These are phyloP conservation scores for Fusarium caatingaense DNA, from an alignment of 2,329 filamentous ascomycete species.

Conservation along the genomic window DNA sequence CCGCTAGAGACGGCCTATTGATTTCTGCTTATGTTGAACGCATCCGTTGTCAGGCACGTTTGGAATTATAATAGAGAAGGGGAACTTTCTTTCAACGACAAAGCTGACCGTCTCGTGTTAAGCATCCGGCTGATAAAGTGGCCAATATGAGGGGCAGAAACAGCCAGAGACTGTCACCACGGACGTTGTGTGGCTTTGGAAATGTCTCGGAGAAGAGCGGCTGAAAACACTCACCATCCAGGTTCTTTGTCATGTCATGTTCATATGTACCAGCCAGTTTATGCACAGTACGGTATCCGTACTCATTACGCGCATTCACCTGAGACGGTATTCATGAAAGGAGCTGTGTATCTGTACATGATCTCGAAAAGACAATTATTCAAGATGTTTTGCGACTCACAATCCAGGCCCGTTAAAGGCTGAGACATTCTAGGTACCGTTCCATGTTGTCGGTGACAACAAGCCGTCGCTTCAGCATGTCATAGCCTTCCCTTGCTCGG, in stretches of 20 bases:
- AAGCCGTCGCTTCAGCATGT: conserved; percentile 36
- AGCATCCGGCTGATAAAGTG: background rate
- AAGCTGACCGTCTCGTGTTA: background rate
- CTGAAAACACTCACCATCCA: background rate
- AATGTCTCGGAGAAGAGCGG: background rate
- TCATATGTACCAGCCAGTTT: background rate
- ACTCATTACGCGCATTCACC: background rate
- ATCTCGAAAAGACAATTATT: too few species aligned
- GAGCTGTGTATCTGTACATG: background rate
- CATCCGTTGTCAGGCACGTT: background rate
- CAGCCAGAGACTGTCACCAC: background rate
- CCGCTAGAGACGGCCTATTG: conserved; percentile 6
- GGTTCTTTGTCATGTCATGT: background rate
- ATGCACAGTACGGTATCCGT: background rate
- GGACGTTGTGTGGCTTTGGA: background rate
- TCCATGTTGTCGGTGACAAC: conserved; percentile 43
- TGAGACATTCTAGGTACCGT: conserved; percentile 41
- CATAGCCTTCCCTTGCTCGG: conserved; percentile 33
- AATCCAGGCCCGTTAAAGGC: conserved; percentile 22
- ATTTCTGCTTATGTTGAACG: background rate
- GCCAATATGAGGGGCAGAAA: background rate
- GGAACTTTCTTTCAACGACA: background rate
- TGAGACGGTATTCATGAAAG: background rate
- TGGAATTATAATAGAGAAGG: background rate
- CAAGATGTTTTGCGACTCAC: background rate